Conservation (phyloP, 805 yeast species). For the Kodamaea restingae region DNA sequence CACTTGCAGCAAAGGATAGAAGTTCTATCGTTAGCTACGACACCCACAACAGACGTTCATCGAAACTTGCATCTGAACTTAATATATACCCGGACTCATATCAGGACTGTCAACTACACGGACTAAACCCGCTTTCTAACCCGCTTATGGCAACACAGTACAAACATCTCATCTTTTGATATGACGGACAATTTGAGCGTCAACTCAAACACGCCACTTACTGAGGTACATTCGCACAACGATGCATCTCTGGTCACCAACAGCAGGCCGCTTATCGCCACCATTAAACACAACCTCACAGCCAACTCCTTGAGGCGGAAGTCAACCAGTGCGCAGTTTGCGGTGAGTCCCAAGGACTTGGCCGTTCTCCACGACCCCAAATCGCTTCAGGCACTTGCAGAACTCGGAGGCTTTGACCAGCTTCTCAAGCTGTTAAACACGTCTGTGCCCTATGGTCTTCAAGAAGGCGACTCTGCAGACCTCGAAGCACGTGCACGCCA, state of each 20-base stretch:
- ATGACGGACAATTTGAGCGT: conserved; percentile 5
- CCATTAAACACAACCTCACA: conserved; percentile 7
- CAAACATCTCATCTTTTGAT: not conserved
- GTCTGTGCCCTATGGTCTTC: conserved; percentile 40
- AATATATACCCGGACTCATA: no score
- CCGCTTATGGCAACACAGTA: not conserved
- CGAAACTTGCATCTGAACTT: no score
- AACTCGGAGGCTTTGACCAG: conserved; percentile 44
- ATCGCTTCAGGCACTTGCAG: conserved; percentile 40
- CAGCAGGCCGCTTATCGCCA: not conserved
- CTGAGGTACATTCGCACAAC: conserved; percentile 1
- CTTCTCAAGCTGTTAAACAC: conserved; percentile 34
- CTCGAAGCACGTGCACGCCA: conserved; percentile 33
- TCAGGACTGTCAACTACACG: no score
- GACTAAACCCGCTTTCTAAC: no score
- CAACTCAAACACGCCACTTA: conserved; percentile 14
- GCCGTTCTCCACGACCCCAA: conserved; percentile 60
- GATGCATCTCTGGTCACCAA: not conserved
- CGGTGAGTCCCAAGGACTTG: conserved; percentile 28
- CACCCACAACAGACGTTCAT: no score
- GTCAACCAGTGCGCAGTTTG: conserved; percentile 5
- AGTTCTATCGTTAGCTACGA: no score
- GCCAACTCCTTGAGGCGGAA: not conserved
- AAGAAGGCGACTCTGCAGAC: conserved; percentile 28
- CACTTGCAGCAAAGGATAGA: no score